phyloP scores from a whole-genome alignment of 1,139 yeast species.

The Geotrichum phurueaensis region DNA sequence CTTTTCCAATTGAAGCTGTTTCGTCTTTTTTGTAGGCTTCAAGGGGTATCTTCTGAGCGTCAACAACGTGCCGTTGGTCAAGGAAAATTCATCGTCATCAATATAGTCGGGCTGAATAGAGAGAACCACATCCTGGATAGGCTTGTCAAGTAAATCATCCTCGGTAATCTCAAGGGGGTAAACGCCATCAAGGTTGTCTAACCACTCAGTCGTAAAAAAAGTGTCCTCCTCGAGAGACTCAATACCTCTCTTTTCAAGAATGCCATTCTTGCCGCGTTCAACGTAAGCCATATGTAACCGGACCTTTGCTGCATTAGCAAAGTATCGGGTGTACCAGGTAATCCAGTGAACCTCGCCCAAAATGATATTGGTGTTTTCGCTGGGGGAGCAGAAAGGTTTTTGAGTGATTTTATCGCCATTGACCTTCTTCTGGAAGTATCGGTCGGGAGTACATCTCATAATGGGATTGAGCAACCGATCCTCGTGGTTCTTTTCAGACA shows the following conservation, averaged over 20 bases:
- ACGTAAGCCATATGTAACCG: constrained; percentile 62
- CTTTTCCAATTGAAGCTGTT: constrained; percentile 36
- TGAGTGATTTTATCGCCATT: constrained; percentile 47
- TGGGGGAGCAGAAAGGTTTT: constrained; percentile 80
- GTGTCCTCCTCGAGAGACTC: constrained; percentile 35
- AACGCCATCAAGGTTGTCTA: constrained; percentile 57
- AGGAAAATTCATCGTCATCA: constrained; percentile 51
- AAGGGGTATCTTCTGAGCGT: constrained; percentile 52
- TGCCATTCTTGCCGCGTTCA: constrained; percentile 52
- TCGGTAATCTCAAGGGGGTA: constrained; percentile 53
- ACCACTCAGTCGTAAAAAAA: constrained; percentile 67
- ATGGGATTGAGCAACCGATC: constrained; percentile 71
- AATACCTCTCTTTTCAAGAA: constrained; percentile 30
- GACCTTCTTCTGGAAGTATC: constrained; percentile 57
- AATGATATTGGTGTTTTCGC: constrained; percentile 50
- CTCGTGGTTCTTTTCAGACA: constrained; percentile 42
- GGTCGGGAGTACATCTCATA: constrained; percentile 77
- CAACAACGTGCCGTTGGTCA: constrained; percentile 49
- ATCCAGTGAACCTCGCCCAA: constrained; percentile 62
- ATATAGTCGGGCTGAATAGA: constrained; percentile 68
- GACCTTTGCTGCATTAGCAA: constrained; percentile 50
- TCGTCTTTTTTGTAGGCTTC: constrained; percentile 54
- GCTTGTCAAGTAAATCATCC: constrained; percentile 55
- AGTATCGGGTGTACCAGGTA: constrained; percentile 69
- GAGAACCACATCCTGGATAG: constrained; percentile 46